Evolutionary conservation across 2,329 filamentous ascomycete genomes (phyloP), one percentile per base, ranked within the genome.

Genomic region (Alternaria triticimaculans): DNA sequence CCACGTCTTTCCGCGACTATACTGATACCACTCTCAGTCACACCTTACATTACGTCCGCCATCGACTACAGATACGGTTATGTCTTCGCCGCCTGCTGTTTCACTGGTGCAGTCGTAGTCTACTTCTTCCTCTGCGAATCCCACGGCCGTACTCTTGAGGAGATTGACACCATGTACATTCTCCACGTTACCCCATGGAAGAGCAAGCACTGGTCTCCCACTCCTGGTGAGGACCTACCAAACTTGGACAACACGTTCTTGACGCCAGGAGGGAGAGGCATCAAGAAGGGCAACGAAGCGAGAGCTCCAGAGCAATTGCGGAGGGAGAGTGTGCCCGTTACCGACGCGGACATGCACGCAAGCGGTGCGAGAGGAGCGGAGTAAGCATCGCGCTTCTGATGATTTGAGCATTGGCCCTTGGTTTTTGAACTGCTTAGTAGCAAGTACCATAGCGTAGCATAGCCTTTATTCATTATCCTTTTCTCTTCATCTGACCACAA

Each of bases 121-220:
- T 94, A 90, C 82, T 92, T 94, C 80, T 93, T 93, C 77, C 86
- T 94, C 56, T 88, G 91, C 60, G 92, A 94, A 76, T 89, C 87
- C 49, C 89, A 92, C 74, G 91, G 90, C 56, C 87, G 91, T 6
- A 89, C 88, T 0, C 84, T 95, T 2, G 92, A 95, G 80, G 91
- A 94, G 77, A 91, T 95, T 59, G 92, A 95, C 72, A 85, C 87
- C 61, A 87, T 88, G 85, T 94, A 93, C 68, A 83, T 92, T 37
- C 83, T 90, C 54, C 82, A 82, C 25, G 88, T 92, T 18, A 87
- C 82, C 68, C 89, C 90, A 0, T 87, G 87, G 81, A 86, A 88
- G 82, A 90, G 87, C 70, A 76, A 82, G 49, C 81, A 85, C 65
- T 92, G 86, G 87, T 53, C 72, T 11, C 74, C 72, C 12, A 69